Evolutionary conservation across 2,329 filamentous ascomycete genomes (phyloP).

Genomic region (Aspergillus sp.): DNA sequence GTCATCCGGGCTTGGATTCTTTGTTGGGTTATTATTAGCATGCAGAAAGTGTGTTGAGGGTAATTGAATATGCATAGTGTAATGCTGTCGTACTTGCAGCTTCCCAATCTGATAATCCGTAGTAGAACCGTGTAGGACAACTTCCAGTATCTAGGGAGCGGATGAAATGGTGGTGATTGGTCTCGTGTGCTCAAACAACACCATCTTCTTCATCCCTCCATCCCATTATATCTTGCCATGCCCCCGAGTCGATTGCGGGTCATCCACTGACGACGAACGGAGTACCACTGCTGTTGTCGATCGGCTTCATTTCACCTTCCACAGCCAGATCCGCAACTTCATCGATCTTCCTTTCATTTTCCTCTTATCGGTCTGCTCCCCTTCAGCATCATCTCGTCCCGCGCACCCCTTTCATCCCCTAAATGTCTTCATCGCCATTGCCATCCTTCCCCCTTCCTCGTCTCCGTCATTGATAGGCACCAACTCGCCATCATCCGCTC

Average conservation of each 20-base stretch:
- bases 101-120: not conserved
- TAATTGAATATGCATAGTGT: not conserved
- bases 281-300: slow-evolving; percentile 2
- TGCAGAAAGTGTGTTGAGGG: not conserved
- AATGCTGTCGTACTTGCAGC: not conserved
- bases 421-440: slow-evolving; percentile 9
- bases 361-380: not conserved
- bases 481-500: not conserved
- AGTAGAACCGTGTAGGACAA: not conserved
- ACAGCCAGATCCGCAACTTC: not conserved
- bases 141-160: not conserved
- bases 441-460: not conserved
- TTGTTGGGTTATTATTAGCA: not conserved
- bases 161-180: not conserved
- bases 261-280: not conserved
- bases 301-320: not conserved
- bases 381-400: slow-evolving; percentile 4
- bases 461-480: slow-evolving; percentile 8
- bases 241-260: not conserved
- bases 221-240: not conserved
- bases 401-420: slow-evolving; percentile 2
- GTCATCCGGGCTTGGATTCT: not conserved
- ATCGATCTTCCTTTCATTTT: slow-evolving; percentile 7
- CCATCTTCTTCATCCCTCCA: not conserved
- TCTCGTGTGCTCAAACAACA: not conserved